Percentiles rank a stretch among this genome's conserved stretches.
phyloP scores from a whole-genome alignment of 148 eudicot genomes.

The Fagopyrum tataricum region DNA sequence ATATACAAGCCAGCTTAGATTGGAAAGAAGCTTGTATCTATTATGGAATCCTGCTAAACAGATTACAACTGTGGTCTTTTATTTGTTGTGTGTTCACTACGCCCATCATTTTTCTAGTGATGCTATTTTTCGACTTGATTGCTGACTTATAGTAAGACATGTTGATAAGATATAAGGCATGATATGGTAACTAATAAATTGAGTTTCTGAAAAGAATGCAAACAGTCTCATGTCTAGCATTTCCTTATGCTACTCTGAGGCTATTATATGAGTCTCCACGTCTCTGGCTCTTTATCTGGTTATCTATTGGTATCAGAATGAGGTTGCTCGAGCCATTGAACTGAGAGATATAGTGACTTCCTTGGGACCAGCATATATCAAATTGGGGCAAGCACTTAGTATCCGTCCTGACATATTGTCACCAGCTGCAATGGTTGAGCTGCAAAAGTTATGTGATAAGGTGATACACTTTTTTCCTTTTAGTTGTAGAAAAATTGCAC shows the following conservation, averaged over 20 bases:
- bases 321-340: slow-evolving; percentile 97
- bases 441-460: slow-evolving; percentile 99
- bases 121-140: background rate
- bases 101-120: background rate
- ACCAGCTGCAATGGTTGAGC: slow-evolving; percentile 90
- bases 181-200: background rate
- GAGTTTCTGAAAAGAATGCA: background rate
- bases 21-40: background rate
- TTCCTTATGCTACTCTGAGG: background rate
- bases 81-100: background rate
- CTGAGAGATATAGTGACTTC: slow-evolving; percentile 95
- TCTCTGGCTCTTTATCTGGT: background rate
- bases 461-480: slow-evolving; percentile 26
- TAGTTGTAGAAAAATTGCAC: background rate
- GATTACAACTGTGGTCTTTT: background rate
- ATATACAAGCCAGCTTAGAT: slow-evolving; percentile 4
- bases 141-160: slow-evolving; percentile 1
- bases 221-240: background rate
- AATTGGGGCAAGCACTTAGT: slow-evolving; percentile 99
- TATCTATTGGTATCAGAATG: slow-evolving; percentile 48
- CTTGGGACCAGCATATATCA: slow-evolving; percentile 98
- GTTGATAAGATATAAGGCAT: background rate
- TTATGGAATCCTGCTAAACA: background rate
- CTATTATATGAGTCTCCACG: background rate
- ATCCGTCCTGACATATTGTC: slow-evolving; percentile 96